Evolutionary conservation across 768 basidiomycete species (phyloP), one percentile per base, ranked within the genome.

Genomic region (Cubamyces lactineus): DNA sequence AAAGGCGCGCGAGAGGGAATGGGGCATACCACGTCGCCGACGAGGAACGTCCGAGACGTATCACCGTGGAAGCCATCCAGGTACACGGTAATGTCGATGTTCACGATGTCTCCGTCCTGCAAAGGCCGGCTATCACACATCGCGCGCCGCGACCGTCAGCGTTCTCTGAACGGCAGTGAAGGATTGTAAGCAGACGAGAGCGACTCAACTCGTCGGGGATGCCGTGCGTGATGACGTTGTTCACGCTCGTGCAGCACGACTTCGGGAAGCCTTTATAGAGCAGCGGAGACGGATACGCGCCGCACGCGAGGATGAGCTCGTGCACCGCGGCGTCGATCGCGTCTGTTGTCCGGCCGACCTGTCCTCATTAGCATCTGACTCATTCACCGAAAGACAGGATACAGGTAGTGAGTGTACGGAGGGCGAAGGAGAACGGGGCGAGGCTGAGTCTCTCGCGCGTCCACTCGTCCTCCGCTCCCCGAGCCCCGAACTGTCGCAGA

Each of bases 41-140:
- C 86, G 2, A 89, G 74, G 72, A 94, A 95, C 0, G 90, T 96
- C 53, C 82, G 76, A 0, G 93, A 94, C 0, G 94, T 96, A 67
- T 96, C 95, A 1, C 95, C 95, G 66, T 96, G 94, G 73, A 85
- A 94, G 1, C 91, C 89, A 59, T 92, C 76, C n/a, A 88, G 75
- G 72, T 84, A 96, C 8, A 96, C 80, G 1, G 95, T 96, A 9
- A 97, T 75, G 72, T 97, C 95, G 46, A 96, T 80, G 72, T 95
- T 95, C 67, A 97, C 78, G 48, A 97, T 90, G 64, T 97, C 95
- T 0, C 89, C 90, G 48, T 91, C 79, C 71, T 89, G 82, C 3
- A 97, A 80, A 0, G 85, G 86, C 39, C 94, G 91, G 59, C 94
- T 95, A 65, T 11, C 46, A 46, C 46, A 17, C 39, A n/a, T 12